Conservation (phyloP, 805 yeast genomes). For the Ogataea henricii region DNA sequence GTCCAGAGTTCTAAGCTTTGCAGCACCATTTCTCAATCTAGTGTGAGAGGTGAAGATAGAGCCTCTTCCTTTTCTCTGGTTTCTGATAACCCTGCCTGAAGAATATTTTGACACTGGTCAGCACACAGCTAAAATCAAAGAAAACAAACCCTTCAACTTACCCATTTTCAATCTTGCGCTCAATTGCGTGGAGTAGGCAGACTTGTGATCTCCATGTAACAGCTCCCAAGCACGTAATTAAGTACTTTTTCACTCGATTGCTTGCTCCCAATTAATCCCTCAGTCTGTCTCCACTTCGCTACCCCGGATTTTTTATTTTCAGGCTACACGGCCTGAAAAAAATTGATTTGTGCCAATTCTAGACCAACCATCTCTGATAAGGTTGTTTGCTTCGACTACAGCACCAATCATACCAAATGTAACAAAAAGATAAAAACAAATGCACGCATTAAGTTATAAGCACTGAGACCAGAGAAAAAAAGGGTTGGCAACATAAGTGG, state of each 20-base stretch:
- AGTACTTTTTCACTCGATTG: not conserved
- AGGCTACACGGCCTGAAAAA: slow-evolving; percentile 1
- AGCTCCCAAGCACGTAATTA: not conserved
- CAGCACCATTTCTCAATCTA: slow-evolving; percentile 99
- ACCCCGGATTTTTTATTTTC: not conserved
- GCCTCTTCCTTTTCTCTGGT: slow-evolving; percentile 99
- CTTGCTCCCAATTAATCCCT: not conserved
- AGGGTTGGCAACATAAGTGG: slow-evolving; percentile 5
- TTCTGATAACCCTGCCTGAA: slow-evolving; percentile 97
- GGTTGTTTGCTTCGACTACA: no score
- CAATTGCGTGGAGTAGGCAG: no score
- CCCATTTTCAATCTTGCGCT: not conserved
- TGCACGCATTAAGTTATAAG: slow-evolving; percentile 10
- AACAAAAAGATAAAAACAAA: not conserved
- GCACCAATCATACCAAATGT: not conserved
- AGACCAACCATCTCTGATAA: no score
- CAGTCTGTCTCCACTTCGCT: not conserved
- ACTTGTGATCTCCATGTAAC: no score
- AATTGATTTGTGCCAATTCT: no score
- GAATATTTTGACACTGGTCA: not conserved
- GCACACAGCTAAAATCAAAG: not conserved
- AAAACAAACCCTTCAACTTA: no score
- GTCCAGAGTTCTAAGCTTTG: slow-evolving; percentile 98
- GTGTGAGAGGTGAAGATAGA: slow-evolving; percentile 99
- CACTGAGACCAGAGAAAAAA: slow-evolving; percentile 4